Conservation (phyloP, 148 eudicot species). For the Tetragonia tetragonoides region DNA sequence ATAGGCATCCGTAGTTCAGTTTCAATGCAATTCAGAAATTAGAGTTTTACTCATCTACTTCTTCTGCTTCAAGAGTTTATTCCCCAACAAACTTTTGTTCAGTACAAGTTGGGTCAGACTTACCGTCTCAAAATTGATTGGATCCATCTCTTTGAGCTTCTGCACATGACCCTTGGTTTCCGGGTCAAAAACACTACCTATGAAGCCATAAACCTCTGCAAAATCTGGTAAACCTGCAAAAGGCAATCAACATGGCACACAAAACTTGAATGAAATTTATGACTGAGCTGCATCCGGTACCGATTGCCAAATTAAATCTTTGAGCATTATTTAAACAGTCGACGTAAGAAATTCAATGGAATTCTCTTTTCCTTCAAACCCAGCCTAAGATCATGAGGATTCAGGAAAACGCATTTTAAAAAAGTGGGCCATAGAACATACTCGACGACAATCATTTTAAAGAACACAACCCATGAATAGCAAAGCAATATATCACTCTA, state of each 20-base stretch:
- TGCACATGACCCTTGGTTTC: constrained; percentile 65
- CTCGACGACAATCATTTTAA: neutral
- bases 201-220: constrained; percentile 85
- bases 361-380: neutral
- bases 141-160: constrained; percentile 98
- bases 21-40: too few species aligned
- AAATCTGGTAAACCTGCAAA: constrained; percentile 81
- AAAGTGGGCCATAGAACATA: neutral
- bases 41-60: too few species aligned
- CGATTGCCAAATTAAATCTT: neutral
- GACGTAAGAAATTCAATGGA: neutral
- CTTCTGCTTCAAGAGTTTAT: too few species aligned
- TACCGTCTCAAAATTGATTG: constrained; percentile 92
- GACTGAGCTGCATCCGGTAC: neutral
- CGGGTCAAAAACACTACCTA: constrained; percentile 93
- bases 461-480: neutral
- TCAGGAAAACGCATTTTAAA: neutral
- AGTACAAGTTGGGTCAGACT: constrained; percentile 9
- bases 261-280: constrained; percentile 11
- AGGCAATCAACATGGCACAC: constrained; percentile 7
- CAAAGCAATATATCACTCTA: neutral
- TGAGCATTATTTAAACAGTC: neutral
- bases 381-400: neutral
- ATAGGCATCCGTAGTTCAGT: too few species aligned
- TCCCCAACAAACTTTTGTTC: too few species aligned